Evolutionary conservation across 345 rosid species (phyloP), one percentile per base, ranked within the genome.

Genomic region (Pugionium dolabratum): DNA sequence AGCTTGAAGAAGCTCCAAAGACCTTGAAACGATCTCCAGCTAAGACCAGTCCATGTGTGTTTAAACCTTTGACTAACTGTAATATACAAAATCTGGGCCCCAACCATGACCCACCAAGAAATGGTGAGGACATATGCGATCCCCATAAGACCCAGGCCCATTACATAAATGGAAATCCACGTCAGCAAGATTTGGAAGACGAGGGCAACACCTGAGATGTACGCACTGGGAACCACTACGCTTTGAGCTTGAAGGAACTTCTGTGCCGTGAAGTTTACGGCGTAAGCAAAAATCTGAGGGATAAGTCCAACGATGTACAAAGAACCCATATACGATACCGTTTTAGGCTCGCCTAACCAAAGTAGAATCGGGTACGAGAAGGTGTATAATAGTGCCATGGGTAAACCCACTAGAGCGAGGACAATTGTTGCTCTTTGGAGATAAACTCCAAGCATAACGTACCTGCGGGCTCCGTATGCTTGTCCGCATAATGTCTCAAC

Each of bases 401-500:
- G 89, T 1, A 86, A 63, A 0, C 86, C 96, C 1, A 86, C 83
- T 27, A 79, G 36, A 29, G 56, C 46, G 1, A 91, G 83, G 25
- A 91, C 86, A 5, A 91, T 43, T 0, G 83, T 83, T 53, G 97
- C 84, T 78, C 93, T 77, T 63, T 88, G 96, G 3, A 91, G 83
- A 74, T 91, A 91, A 26, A 83, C 65, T 0, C 97, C 97, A 28
- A 91, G 75, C 91, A 85, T 83, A 11, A 80, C 86, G 9, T 77
- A 76, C 2, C 77, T 73, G 2, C 61, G 64, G 2, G 88, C 89
- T 0, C 95, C 97, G 18, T 80, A 85, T 0, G 95, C 95, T 78
- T 90, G 97, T 6, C 95, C 95, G 26, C 97, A 88, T 7, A 90
- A 70, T 0, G 97, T 90, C 59, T 88, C 95, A 11, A 86, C 93